phyloP scores from a whole-genome alignment of 2,329 filamentous ascomycete species.

The Amesomyces nigricolor region DNA sequence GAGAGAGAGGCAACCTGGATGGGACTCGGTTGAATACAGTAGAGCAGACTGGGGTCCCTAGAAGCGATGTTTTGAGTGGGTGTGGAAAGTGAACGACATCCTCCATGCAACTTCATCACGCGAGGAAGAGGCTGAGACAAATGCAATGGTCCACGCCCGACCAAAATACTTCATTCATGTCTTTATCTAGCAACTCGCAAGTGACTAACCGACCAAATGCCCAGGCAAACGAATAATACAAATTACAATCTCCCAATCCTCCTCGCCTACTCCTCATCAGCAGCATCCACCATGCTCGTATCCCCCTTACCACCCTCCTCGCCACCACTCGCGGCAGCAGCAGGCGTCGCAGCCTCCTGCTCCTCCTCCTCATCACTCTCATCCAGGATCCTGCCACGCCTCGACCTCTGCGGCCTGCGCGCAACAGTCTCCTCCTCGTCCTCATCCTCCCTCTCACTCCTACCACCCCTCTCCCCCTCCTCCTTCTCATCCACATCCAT shows the following conservation, averaged over 20 bases:
- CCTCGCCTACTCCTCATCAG: conserved; percentile 18
- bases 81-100: no score
- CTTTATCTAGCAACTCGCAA: not conserved
- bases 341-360: conserved; percentile 22
- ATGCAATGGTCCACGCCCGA: not conserved
- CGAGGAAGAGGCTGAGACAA: not conserved
- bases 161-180: no score
- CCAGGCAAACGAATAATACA: conserved; percentile 6
- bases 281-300: conserved; percentile 25
- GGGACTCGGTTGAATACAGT: no score
- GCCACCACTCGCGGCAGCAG: conserved; percentile 8
- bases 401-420: conserved; percentile 38
- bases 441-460: conserved; percentile 42
- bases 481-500: conserved; percentile 49
- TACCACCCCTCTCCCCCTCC: conserved; percentile 28
- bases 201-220: not conserved
- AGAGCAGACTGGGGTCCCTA: no score
- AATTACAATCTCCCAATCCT: conserved; percentile 3
- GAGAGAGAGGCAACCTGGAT: no score
- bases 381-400: conserved; percentile 47
- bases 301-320: conserved; percentile 18
- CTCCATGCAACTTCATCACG: no score
- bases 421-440: conserved; percentile 45
- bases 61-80: no score
- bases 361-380: conserved; percentile 51